These are phyloP conservation scores for Diaporthe batatas DNA, from an alignment of 2,329 filamentous ascomycete species.

Conservation along the genomic window DNA sequence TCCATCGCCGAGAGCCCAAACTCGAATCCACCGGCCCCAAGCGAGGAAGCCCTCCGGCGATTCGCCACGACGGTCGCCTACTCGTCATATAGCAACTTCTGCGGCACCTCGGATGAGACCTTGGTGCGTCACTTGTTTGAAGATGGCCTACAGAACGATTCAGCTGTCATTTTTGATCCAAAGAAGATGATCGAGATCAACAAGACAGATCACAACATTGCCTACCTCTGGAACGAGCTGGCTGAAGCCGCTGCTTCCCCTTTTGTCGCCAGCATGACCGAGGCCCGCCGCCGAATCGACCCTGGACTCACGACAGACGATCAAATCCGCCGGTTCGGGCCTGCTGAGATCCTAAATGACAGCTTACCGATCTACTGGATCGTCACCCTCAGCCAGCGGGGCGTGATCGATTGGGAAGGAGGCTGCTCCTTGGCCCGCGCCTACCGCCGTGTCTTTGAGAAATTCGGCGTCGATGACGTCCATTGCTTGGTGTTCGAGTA, in stretches of 20 bases:
- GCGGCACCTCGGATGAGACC: neutral
- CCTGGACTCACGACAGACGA: neutral
- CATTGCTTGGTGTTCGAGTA: conserved; percentile 9
- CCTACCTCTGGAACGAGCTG: neutral
- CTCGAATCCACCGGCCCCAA: neutral
- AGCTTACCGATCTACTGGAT: conserved; percentile 1
- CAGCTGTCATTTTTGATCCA: too few relatives aligned
- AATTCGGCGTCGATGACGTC: neutral
- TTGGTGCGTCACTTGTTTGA: neutral
- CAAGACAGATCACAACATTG: neutral
- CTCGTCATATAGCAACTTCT: neutral
- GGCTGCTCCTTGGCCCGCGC: neutral
- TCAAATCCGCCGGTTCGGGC: neutral
- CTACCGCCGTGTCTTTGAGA: neutral
- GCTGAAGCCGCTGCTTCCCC: neutral
- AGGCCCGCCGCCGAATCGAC: neutral
- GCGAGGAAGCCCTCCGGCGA: neutral
- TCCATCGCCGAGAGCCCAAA: neutral
- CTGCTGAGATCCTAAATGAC: neutral
- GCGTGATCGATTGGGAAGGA: neutral
- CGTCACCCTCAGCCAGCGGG: neutral
- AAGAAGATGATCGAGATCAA: neutral
- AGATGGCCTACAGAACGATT: neutral
- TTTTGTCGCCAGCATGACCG: neutral
- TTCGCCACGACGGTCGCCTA: neutral